Conservation (phyloP, 805 yeast species). For the Jamesozyma hellenica region DNA sequence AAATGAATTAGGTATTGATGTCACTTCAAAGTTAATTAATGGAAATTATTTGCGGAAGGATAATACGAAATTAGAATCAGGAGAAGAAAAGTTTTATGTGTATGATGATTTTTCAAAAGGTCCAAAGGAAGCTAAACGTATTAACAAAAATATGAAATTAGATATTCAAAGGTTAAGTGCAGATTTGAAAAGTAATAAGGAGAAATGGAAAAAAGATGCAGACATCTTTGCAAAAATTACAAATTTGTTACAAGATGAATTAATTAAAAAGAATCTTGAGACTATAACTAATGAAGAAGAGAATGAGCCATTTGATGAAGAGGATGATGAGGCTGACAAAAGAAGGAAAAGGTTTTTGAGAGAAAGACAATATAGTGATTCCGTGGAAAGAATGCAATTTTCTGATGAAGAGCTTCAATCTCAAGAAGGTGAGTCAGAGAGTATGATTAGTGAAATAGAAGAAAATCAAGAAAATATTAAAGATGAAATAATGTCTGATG, state of each 20-base stretch:
- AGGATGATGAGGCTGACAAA: slow-evolving; percentile 9
- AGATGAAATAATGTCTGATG: background rate
- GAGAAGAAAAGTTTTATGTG: slow-evolving; percentile 12
- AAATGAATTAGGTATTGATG: slow-evolving; percentile 15
- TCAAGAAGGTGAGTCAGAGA: background rate
- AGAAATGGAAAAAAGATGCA: slow-evolving; percentile 26
- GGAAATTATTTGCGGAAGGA: slow-evolving; percentile 13
- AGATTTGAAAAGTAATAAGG: slow-evolving; percentile 18
- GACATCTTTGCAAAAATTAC: slow-evolving; percentile 21
- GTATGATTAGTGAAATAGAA: background rate
- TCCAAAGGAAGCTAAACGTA: slow-evolving; percentile 18
- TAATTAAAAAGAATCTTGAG: slow-evolving; percentile 14
- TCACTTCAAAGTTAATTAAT: slow-evolving; percentile 16
- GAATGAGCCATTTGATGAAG: slow-evolving; percentile 8
- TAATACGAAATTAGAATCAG: slow-evolving; percentile 1
- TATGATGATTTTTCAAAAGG: slow-evolving; percentile 23
- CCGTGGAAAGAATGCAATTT: background rate
- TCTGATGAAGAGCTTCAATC: background rate
- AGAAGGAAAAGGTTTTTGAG: slow-evolving; percentile 6
- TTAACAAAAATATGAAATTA: slow-evolving; percentile 16
- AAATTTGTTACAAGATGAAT: slow-evolving; percentile 19
- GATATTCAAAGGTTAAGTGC: slow-evolving; percentile 17
- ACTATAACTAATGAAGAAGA: slow-evolving; percentile 3
- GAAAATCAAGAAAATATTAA: background rate
- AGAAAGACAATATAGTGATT: slow-evolving; percentile 5